Evolutionary conservation across 345 rosid genomes (phyloP), one percentile per base, ranked within the genome.

Genomic region (Aquilaria yunnanensis): DNA sequence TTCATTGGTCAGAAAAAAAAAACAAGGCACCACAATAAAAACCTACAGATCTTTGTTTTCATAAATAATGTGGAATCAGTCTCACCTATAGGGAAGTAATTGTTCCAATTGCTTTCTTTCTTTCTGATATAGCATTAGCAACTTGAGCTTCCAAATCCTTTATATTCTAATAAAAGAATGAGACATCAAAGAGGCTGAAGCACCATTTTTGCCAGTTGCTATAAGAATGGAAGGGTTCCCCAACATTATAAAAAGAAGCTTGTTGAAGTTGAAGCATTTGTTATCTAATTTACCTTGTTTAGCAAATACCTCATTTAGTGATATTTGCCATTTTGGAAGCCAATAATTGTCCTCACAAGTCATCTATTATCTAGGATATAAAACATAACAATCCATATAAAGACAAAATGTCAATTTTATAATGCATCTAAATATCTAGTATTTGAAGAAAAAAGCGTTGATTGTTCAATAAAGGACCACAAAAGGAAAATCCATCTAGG

Each of bases 111-210:
- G 95, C 97, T 84, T 83, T 90, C 57, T 16, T 78, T 78, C 96
- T 88, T 69, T 94, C 96, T 46, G 90, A 80, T 60, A 80, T 54
- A 72, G 92, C 92, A 86, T 94, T 97, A 60, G 82, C 75, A 65
- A 93, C 75, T 73, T 88, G 97, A 50, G 75, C 77, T 81, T 90
- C 96, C 78, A 94, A 74, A 71, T 75, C 82, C 78, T 90, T 97
- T 60, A 85, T 51, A 78, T 67, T 90, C 97, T 94, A 73, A 54
- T 60, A 45, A 74, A 67, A 63, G 73, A 60, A 45, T 66, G 57
- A 61, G 54, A 63, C 32, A 32, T 53, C 69, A 66, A 41, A 59
- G 60, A 69, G 50, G 59, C 56, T 60, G 63, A 68, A 59, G 47
- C 67, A 66, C 51, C 65, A 12, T 4, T 47, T 56, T 64, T 51